These are phyloP conservation scores for Macrolepiota albuminosa DNA, from an alignment of 768 basidiomycete species.

Conservation along the genomic window DNA sequence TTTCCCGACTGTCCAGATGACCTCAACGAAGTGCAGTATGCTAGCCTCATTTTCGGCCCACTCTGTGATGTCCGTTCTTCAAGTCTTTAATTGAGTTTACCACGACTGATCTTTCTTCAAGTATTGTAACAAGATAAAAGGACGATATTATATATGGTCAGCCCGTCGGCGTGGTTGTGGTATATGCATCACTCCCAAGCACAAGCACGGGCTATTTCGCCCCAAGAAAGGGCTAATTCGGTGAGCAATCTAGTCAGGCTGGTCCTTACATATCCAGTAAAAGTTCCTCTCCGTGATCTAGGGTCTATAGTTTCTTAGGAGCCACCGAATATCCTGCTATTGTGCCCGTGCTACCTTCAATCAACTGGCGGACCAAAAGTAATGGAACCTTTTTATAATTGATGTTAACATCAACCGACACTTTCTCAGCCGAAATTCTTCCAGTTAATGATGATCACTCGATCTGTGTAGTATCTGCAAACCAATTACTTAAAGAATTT, in stretches of 20 bases:
- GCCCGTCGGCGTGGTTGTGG: conserved; percentile 7
- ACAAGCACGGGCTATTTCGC: not conserved
- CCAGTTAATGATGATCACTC: fast-evolving
- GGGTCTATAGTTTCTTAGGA: not conserved
- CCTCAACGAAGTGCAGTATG: conserved; percentile 5
- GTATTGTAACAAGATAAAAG: conserved; percentile 3
- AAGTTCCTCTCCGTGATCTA: not conserved
- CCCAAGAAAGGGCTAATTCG: not conserved
- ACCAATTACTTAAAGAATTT: not conserved
- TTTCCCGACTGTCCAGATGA: conserved; percentile 10
- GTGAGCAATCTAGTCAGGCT: not conserved
- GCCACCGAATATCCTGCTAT: not conserved
- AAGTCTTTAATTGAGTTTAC: not conserved
- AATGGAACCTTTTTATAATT: not conserved
- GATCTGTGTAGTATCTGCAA: not conserved
- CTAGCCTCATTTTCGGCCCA: not conserved
- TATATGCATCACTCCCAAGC: conserved; percentile 1
- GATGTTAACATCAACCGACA: not conserved
- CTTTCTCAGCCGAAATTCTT: not conserved
- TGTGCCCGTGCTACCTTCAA: not conserved
- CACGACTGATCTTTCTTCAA: not conserved
- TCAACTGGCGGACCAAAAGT: not conserved
- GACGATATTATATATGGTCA: conserved; percentile 9
- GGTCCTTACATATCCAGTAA: not conserved
- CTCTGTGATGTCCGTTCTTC: conserved; percentile 5